Base-by-base conservation (phyloP, 1,139 yeast genomes). In the Candida sp. region DNA sequence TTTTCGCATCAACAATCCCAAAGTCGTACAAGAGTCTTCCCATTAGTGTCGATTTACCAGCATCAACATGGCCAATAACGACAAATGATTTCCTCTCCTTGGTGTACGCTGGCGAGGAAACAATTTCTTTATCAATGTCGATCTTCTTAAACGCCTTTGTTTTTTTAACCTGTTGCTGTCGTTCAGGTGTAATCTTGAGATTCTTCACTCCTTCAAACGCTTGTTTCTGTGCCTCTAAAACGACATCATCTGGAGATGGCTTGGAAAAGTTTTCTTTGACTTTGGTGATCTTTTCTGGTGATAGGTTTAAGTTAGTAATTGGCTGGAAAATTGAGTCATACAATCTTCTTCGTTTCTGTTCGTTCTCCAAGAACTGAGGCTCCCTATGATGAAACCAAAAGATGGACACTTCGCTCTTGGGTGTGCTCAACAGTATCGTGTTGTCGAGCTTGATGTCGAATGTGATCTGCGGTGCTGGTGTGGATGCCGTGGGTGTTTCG, bases 41-140 rank as follows among this genome's bases (percentile, higher is more conserved):
- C 84, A 96, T 88, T 34, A 96, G 74, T 0, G 99, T 96, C 3
- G 97, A 91, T 67, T 96, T 96, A 8, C 99, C 99, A 0, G 98
- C 96, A 72, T 96, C 99, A 22, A 96, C 98, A 71, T 96, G 99
- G 3, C 99, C 99, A 55, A 90, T 85, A 3, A 91, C 96, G 30
- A 91, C 96, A 66, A 90, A 88, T 22, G 93, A 85, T 50, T 86
- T 75, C 55, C 83, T 85, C 3, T 93, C 91, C 61, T 88, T 88
- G 11, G 66, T 53, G 38, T 69, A 69, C 22, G 74, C 62, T 30
- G 70, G 67, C 48, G 66, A 65, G 5, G 65, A 59, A 6, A 69
- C 52, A 3, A 85, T 57, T 57, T 80, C 85, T 7, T 66, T 52
- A 9, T 61, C 62, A 5, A 80, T 47, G 56, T 81, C 76, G 22